Conservation (phyloP, 108 stramenopile genomes). For the Seminavis robusta region DNA sequence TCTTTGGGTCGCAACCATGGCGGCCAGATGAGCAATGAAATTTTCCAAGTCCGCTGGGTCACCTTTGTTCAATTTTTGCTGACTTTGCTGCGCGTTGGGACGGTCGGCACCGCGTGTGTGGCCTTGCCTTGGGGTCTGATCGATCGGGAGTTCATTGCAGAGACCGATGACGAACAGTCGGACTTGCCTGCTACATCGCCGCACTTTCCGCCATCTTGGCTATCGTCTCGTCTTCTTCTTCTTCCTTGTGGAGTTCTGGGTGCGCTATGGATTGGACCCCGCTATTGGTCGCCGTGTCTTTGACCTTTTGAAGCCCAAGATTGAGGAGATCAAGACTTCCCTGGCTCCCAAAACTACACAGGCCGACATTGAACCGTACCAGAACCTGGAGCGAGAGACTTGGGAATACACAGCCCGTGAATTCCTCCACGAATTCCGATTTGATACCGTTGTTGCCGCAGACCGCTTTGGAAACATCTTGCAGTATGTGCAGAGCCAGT, state of each 20-base stretch:
- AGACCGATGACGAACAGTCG: neutral
- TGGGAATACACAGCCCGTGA: constrained; percentile 37
- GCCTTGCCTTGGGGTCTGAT: neutral
- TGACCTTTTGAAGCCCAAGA: constrained; percentile 17
- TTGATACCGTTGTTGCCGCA: constrained; percentile 23
- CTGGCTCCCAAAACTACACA: neutral
- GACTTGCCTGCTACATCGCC: neutral
- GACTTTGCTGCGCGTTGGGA: neutral
- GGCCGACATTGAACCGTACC: constrained; percentile 14
- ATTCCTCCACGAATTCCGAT: constrained; percentile 24
- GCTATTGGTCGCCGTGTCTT: constrained; percentile 14
- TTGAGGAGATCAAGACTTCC: constrained; percentile 3
- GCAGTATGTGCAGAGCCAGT: constrained; percentile 19
- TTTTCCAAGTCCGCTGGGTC: constrained; percentile 6
- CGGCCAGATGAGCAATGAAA: constrained; percentile 1
- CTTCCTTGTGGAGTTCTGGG: constrained; percentile 12
- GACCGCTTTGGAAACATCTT: constrained; percentile 30
- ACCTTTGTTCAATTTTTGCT: constrained; percentile 9
- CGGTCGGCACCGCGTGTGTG: neutral
- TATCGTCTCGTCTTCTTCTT: constrained; percentile 1
- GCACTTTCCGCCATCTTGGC: too few species aligned
- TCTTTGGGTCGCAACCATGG: constrained; percentile 15
- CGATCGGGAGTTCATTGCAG: too few species aligned
- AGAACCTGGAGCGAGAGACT: constrained; percentile 14
- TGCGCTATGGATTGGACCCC: constrained; percentile 17